Evolutionary conservation across 108 stramenopile species (phyloP).

Genomic region (Discostella stelligeroides): DNA sequence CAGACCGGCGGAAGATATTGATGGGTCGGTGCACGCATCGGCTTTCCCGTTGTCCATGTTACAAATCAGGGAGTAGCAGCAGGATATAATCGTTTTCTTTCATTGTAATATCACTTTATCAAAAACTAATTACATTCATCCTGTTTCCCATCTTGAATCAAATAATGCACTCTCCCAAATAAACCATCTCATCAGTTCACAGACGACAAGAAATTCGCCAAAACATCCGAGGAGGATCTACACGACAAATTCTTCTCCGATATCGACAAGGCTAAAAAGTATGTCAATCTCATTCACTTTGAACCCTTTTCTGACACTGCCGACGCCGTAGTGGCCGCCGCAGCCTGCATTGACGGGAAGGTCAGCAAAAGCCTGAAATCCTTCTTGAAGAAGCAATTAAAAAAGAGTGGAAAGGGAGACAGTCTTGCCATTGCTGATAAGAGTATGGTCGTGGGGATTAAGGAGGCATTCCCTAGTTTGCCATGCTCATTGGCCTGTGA

Average conservation of each 20-base stretch:
- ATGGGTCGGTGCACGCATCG: too few species aligned
- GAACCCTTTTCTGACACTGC: slow-evolving; percentile 97
- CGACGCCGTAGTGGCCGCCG: slow-evolving; percentile 96
- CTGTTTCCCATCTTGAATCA: too few species aligned
- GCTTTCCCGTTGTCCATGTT: too few species aligned
- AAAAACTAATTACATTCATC: too few species aligned
- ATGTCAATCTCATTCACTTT: slow-evolving; percentile 90
- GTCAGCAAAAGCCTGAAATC: slow-evolving; percentile 92
- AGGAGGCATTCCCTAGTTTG: slow-evolving; percentile 88
- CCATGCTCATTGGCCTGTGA: slow-evolving; percentile 57
- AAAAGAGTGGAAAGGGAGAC: slow-evolving; percentile 82
- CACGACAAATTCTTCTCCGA: slow-evolving; percentile 89
- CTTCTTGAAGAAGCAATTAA: slow-evolving; percentile 97
- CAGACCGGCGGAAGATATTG: too few species aligned
- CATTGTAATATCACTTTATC: too few species aligned
- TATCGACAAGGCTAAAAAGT: slow-evolving; percentile 73
- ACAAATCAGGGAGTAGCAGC: too few species aligned
- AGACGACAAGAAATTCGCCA: slow-evolving; percentile 90
- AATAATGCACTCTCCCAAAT: background rate
- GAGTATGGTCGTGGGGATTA: slow-evolving; percentile 86
- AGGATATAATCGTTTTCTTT: too few species aligned
- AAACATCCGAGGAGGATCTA: slow-evolving; percentile 85
- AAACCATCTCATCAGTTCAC: slow-evolving; percentile 17
- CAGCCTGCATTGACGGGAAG: slow-evolving; percentile 93
- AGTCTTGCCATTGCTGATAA: slow-evolving; percentile 95